Evolutionary conservation across 1,139 yeast genomes (phyloP).

Genomic region (Kazachstania sp.): DNA sequence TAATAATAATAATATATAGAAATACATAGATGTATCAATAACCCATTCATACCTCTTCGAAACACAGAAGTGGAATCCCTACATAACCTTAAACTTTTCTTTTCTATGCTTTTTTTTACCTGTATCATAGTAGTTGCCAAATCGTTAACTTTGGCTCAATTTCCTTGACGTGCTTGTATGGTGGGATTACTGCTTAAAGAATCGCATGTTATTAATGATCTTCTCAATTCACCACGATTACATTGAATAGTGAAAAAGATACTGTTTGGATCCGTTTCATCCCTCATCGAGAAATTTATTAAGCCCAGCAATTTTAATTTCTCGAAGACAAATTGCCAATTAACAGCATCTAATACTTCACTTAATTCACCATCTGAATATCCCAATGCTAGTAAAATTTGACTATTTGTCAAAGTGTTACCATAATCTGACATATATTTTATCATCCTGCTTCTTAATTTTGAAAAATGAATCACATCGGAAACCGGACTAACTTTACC

Average conservation of each 20-base stretch:
- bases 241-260: neutral
- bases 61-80: neutral
- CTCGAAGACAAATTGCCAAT: neutral
- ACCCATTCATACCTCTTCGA: neutral
- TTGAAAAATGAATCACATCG: neutral
- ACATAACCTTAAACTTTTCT: too few species aligned
- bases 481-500: neutral
- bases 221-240: neutral
- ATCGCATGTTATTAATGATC: neutral
- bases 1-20: neutral
- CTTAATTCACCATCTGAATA: neutral
- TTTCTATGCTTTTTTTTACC: too few species aligned
- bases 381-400: neutral
- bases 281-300: neutral
- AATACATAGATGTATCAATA: neutral
- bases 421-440: neutral
- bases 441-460: neutral
- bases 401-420: neutral
- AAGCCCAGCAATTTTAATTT: neutral
- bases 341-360: neutral
- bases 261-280: neutral
- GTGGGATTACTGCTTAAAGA: neutral
- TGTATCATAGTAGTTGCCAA: too few species aligned
- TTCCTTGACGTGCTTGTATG: neutral
- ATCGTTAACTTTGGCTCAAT: too few species aligned